These are phyloP conservation scores for Yarrowia keelungensis DNA, from an alignment of 805 yeast species.

Conservation along the genomic window DNA sequence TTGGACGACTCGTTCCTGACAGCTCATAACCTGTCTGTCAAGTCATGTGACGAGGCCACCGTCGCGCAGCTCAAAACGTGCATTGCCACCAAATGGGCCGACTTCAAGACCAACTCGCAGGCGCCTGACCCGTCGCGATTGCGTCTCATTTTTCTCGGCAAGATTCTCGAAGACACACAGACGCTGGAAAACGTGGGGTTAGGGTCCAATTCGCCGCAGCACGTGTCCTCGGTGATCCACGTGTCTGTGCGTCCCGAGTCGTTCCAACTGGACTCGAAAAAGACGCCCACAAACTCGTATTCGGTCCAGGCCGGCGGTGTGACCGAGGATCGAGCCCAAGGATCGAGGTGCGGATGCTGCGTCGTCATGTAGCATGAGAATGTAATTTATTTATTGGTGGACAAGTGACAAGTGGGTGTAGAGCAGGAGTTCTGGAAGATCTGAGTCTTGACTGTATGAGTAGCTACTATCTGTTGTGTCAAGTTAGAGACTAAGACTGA, in stretches of 20 bases:
- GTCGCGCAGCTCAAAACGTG: conserved; percentile 43
- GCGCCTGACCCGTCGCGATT: conserved; percentile 40
- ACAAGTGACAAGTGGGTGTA: not conserved
- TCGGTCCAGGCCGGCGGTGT: conserved; percentile 15
- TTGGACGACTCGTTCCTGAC: conserved; percentile 42
- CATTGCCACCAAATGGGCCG: conserved; percentile 44
- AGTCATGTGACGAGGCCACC: conserved; percentile 41
- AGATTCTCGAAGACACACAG: conserved; percentile 45
- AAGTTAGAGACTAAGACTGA: no score
- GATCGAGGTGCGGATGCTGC: conserved; percentile 5
- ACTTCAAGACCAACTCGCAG: conserved; percentile 45
- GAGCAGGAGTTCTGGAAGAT: no score
- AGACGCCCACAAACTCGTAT: not conserved
- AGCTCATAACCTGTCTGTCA: conserved; percentile 41
- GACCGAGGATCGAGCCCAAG: not conserved
- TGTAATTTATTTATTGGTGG: not conserved
- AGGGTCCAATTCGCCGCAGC: conserved; percentile 18
- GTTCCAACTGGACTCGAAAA: conserved; percentile 42
- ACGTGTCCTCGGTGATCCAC: conserved; percentile 45
- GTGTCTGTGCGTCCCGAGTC: conserved; percentile 48
- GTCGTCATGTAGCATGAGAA: not conserved
- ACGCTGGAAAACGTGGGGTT: conserved; percentile 43
- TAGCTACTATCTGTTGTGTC: no score
- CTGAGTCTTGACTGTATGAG: no score
- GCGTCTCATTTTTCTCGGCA: conserved; percentile 50